Evolutionary conservation across 352 stramenopile species (phyloP).

Genomic region (Globisporangium splendens): DNA sequence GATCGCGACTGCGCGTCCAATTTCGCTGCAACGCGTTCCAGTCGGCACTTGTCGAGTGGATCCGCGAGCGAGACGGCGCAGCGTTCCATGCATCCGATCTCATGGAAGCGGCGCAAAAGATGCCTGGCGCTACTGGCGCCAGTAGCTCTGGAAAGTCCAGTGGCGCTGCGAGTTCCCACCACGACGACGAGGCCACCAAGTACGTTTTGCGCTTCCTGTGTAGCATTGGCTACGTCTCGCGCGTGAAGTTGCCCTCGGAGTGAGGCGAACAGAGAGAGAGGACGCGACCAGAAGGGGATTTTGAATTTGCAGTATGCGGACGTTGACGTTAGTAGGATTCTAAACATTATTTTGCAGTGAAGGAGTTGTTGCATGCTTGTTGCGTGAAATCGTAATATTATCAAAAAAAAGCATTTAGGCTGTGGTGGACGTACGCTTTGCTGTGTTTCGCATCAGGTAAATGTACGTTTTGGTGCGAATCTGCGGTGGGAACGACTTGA

Average conservation of each 20-base stretch:
- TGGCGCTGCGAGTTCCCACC: not conserved
- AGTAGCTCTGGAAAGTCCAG: no score
- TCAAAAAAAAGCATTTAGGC: no score
- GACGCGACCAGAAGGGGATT: not conserved
- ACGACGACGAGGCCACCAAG: constrained; percentile 27
- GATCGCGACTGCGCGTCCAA: constrained; percentile 35
- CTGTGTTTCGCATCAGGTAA: constrained; percentile 52
- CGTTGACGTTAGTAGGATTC: no score
- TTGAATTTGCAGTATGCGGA: no score
- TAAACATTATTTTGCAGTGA: not conserved
- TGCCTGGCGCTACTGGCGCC: no score
- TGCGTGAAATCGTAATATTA: no score
- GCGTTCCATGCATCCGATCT: constrained; percentile 6
- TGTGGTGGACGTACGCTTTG: not conserved
- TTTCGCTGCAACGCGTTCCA: constrained; percentile 52
- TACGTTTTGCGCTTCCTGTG: constrained; percentile 53
- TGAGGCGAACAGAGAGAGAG: not conserved
- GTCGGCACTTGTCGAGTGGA: constrained; percentile 48
- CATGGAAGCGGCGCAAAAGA: no score
- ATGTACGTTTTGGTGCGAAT: constrained; percentile 51
- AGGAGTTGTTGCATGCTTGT: not conserved
- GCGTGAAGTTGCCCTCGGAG: constrained; percentile 23
- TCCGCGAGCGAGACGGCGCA: constrained; percentile 22
- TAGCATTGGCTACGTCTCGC: constrained; percentile 38
- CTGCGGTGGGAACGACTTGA: constrained; percentile 28